Evolutionary conservation across 768 basidiomycete species (phyloP).

Genomic region (Russula ochroleuca): DNA sequence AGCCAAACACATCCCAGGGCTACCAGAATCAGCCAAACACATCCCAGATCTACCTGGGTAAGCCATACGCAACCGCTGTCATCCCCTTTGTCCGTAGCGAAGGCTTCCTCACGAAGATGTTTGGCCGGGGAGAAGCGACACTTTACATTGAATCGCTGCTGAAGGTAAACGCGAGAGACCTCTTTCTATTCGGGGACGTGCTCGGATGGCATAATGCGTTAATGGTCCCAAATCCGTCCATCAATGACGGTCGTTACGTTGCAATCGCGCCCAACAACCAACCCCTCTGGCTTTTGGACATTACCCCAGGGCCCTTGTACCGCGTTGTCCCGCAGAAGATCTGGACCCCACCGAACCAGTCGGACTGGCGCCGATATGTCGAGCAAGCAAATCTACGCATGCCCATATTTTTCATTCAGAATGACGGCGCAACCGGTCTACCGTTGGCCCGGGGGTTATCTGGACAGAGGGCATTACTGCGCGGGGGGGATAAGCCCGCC

Average conservation of each 20-base stretch:
- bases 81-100: background rate
- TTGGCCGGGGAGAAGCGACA: slow-evolving; percentile 13
- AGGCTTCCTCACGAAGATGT: slow-evolving; percentile 19
- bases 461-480: slow-evolving; percentile 13
- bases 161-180: background rate
- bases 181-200: slow-evolving; percentile 10
- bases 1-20: too few species aligned
- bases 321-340: slow-evolving; percentile 17
- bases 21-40: background rate
- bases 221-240: slow-evolving; percentile 11
- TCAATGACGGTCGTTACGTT: background rate
- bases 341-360: slow-evolving; percentile 22
- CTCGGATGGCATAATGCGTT: slow-evolving; percentile 11
- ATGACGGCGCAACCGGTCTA: slow-evolving; percentile 14
- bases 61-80: too few species aligned
- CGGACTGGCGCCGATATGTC: slow-evolving; percentile 25
- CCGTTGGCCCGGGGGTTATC: slow-evolving; percentile 1
- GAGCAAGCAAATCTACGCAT: slow-evolving; percentile 18
- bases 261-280: background rate
- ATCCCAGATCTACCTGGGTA: too few species aligned
- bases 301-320: background rate
- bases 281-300: slow-evolving; percentile 20
- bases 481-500: background rate
- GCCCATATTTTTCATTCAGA: slow-evolving; percentile 23
- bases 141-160: slow-evolving; percentile 22